Evolutionary conservation across 345 rosid genomes (phyloP).

Genomic region (Arabis alpina): DNA sequence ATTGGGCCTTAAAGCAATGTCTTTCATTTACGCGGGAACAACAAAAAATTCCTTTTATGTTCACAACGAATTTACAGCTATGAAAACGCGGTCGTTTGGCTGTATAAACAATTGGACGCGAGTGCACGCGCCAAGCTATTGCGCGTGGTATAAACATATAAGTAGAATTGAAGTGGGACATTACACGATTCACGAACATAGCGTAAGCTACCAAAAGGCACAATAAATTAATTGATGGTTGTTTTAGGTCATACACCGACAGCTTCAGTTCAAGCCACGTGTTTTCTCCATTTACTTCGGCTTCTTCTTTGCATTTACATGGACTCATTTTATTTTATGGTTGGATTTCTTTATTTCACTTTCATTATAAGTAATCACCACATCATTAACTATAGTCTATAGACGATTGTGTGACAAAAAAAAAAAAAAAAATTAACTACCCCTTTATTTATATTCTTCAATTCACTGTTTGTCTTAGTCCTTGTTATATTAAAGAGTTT

Average conservation of each 20-base stretch:
- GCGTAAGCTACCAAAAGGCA: slow-evolving; percentile 42
- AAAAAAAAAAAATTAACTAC: slow-evolving; percentile 6
- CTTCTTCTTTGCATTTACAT: slow-evolving; percentile 38
- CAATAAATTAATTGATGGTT: slow-evolving; percentile 17
- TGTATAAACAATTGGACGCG: not conserved
- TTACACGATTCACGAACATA: slow-evolving; percentile 40
- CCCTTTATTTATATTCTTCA: not conserved
- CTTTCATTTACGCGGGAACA: slow-evolving; percentile 6
- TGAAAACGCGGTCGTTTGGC: no score
- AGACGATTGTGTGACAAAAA: no score
- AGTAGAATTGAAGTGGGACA: slow-evolving; percentile 33
- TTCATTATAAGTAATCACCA: slow-evolving; percentile 19
- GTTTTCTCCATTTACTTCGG: slow-evolving; percentile 30
- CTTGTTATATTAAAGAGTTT: not conserved
- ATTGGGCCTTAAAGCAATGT: slow-evolving; percentile 21
- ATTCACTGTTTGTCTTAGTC: not conserved
- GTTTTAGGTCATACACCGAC: slow-evolving; percentile 44
- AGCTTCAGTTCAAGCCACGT: slow-evolving; percentile 44
- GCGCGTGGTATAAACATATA: slow-evolving; percentile 19
- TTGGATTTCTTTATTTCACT: slow-evolving; percentile 32
- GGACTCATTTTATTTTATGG: slow-evolving; percentile 4
- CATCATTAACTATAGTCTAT: slow-evolving; percentile 22
- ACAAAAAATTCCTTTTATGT: not conserved
- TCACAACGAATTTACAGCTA: not conserved
- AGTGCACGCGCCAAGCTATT: slow-evolving; percentile 7